These are phyloP conservation scores for Boletus reticulatus DNA, from an alignment of 768 basidiomycete genomes.

Conservation along the genomic window DNA sequence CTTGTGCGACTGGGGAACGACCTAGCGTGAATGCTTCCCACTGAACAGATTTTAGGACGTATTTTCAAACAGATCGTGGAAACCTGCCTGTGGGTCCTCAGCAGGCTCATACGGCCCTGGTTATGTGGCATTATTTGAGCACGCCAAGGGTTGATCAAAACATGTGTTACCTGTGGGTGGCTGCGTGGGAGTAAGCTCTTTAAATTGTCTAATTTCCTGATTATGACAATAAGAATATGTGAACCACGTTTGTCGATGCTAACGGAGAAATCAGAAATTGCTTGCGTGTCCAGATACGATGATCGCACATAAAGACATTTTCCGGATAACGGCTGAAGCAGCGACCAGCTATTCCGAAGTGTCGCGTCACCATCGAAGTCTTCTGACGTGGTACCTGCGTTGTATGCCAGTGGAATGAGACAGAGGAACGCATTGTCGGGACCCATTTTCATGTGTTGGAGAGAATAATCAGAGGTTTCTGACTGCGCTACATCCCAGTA, in stretches of 20 bases:
- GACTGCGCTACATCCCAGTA: slow-evolving; percentile 19
- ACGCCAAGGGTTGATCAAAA: slow-evolving; percentile 18
- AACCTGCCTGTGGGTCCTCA: slow-evolving; percentile 80
- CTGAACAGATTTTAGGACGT: slow-evolving; percentile 36
- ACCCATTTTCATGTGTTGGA: slow-evolving; percentile 77
- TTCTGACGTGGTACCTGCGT: slow-evolving; percentile 43
- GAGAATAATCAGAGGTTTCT: slow-evolving; percentile 41
- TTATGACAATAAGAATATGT: slow-evolving; percentile 98
- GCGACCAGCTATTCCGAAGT: slow-evolving; percentile 77
- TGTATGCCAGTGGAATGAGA: slow-evolving; percentile 67
- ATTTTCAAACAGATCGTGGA: slow-evolving; percentile 23
- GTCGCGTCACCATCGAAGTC: slow-evolving; percentile 58
- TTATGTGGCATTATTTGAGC: slow-evolving; percentile 22
- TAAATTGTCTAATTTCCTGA: slow-evolving; percentile 93
- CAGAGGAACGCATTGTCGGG: slow-evolving; percentile 71
- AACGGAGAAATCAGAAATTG: slow-evolving; percentile 33
- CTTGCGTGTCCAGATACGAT: slow-evolving; percentile 26
- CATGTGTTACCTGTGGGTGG: slow-evolving; percentile 58
- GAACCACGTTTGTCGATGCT: slow-evolving; percentile 93
- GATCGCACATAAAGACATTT: slow-evolving; percentile 81
- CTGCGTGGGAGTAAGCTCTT: slow-evolving; percentile 68
- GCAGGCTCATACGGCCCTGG: slow-evolving; percentile 72
- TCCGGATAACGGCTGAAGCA: slow-evolving; percentile 75
- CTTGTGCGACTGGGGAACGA: slow-evolving; percentile 58
- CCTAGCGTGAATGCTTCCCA: slow-evolving; percentile 80